A percentile compares a stretch with the other conserved stretches of the same genome.
Conservation (phyloP, 2,329 filamentous ascomycete genomes). For the Parascedosporium putredinis region DNA sequence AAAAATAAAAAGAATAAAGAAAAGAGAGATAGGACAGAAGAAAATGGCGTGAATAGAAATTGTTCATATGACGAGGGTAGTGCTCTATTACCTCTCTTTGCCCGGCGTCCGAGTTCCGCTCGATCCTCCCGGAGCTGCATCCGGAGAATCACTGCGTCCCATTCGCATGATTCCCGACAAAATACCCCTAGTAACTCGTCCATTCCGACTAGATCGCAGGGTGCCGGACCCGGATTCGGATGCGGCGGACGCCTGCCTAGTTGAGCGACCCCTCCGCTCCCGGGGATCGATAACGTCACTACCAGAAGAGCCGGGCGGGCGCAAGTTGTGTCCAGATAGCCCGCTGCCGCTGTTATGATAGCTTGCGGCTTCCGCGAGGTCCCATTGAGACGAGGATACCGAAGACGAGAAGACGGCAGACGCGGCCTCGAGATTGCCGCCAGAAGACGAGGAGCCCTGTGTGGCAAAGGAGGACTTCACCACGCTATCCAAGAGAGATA, state of each 20-base stretch:
- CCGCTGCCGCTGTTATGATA: background rate
- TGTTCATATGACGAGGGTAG: too few relatives aligned
- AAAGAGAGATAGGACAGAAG: background rate
- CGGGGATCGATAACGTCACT: conserved; percentile 28
- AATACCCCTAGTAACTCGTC: conserved; percentile 30
- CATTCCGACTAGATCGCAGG: conserved; percentile 20
- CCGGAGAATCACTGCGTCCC: conserved; percentile 29
- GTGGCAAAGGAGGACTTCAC: background rate
- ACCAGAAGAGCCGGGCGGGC: conserved; percentile 39
- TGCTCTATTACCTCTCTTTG: background rate
- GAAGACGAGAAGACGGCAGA: background rate
- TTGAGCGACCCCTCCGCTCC: conserved; percentile 11
- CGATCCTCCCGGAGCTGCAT: conserved; percentile 13
- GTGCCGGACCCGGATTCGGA: conserved; percentile 15
- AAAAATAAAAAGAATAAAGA: conserved; percentile 2
- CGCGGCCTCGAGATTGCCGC: conserved; percentile 11
- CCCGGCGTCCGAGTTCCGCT: background rate
- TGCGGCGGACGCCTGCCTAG: conserved; percentile 15
- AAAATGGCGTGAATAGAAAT: background rate
- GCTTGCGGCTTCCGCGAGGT: background rate
- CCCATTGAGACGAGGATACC: background rate
- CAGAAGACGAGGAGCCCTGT: conserved; percentile 11
- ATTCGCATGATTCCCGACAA: conserved; percentile 35
- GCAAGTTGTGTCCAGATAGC: conserved; percentile 15
- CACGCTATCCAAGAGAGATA: background rate